A percentile compares a stretch with the other conserved stretches of the same genome.
Evolutionary conservation across 345 rosid species (phyloP).

Genomic region (Euphorbia pulcherrima): DNA sequence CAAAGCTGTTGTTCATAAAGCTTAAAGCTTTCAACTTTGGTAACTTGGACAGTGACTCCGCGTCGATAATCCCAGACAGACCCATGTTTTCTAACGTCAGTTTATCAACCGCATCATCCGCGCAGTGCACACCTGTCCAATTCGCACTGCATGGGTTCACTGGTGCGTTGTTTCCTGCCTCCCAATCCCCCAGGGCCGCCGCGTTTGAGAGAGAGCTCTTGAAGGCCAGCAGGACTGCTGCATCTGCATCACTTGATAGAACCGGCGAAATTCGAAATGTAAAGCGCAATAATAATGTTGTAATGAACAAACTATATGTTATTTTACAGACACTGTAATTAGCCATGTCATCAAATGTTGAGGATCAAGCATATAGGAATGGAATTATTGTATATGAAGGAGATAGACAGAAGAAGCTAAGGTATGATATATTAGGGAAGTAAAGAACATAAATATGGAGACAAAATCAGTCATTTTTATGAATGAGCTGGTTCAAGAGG

Average conservation of each 20-base stretch:
- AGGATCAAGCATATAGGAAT: no score
- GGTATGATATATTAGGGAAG: background rate
- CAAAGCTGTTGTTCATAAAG: constrained; percentile 54
- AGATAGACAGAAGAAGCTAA: background rate
- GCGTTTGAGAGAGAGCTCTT: constrained; percentile 42
- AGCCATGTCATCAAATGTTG: background rate
- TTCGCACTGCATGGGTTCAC: constrained; percentile 33
- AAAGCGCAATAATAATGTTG: background rate
- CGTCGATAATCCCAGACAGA: constrained; percentile 46
- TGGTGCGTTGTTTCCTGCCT: background rate
- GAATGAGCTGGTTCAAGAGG: background rate
- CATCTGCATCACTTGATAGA: constrained; percentile 26
- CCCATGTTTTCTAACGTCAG: constrained; percentile 54
- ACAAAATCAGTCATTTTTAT: no score
- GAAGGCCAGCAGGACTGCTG: constrained; percentile 45
- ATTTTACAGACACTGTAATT: background rate
- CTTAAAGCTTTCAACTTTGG: constrained; percentile 45
- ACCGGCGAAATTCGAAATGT: background rate
- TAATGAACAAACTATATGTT: background rate
- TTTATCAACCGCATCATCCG: constrained; percentile 26
- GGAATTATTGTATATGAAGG: no score
- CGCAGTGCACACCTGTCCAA: constrained; percentile 65
- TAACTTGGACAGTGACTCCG: constrained; percentile 34
- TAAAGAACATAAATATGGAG: background rate
- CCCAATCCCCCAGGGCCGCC: constrained; percentile 39